Conservation (phyloP, 192 early-diverging fungal species). For the Podila verticillata region DNA sequence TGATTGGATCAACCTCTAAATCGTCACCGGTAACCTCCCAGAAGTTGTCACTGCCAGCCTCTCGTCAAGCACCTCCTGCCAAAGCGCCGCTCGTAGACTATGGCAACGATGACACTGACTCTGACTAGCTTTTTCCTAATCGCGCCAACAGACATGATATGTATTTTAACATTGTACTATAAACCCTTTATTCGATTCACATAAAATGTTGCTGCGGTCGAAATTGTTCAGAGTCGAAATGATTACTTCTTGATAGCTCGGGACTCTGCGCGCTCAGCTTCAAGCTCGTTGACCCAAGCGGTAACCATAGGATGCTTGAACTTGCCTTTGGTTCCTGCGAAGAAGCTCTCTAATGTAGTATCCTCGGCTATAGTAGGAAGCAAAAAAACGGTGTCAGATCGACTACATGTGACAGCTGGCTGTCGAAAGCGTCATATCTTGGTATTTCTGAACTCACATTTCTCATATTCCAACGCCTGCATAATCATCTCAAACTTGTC, state of each 20-base stretch:
- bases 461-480: constrained; percentile 91
- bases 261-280: constrained; percentile 58
- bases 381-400: background rate
- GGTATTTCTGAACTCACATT: constrained; percentile 66
- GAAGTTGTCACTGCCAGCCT: background rate
- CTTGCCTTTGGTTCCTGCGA: constrained; percentile 80
- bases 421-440: background rate
- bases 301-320: constrained; percentile 87
- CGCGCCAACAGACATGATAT: background rate
- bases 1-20: background rate
- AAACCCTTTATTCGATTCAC: background rate
- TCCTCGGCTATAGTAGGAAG: constrained; percentile 55
- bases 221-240: background rate
- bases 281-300: constrained; percentile 86
- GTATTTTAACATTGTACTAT: background rate
- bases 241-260: constrained; percentile 29
- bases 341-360: constrained; percentile 78
- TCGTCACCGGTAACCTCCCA: background rate
- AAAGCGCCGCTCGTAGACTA: background rate
- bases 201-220: background rate
- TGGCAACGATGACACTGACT: constrained; percentile 6
- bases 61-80: background rate
- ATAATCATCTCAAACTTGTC: constrained; percentile 98
- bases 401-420: background rate
- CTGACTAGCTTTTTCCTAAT: background rate